Percentiles rank a stretch among this genome's conserved stretches.
Evolutionary conservation across 2,329 filamentous ascomycete species (phyloP).

Genomic region (Diaporthe capsici): DNA sequence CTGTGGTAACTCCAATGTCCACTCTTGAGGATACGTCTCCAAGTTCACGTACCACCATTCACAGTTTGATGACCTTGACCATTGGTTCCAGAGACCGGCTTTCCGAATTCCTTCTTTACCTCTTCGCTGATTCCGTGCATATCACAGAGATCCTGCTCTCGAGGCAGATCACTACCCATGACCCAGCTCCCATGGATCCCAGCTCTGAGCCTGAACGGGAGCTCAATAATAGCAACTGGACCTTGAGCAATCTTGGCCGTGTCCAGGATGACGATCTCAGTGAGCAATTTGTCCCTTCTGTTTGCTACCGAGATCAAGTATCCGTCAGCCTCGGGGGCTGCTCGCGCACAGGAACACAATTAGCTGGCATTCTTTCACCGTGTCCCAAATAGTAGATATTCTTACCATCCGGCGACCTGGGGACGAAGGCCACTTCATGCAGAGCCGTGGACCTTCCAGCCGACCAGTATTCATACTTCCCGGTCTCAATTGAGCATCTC

Average conservation of each 20-base stretch:
- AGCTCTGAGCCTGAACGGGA: constrained; percentile 31
- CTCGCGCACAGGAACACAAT: background rate
- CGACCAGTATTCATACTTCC: constrained; percentile 32
- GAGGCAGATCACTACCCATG: constrained; percentile 15
- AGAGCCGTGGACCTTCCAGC: constrained; percentile 28
- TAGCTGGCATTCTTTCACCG: background rate
- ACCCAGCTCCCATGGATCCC: constrained; percentile 36
- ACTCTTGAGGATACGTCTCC: background rate
- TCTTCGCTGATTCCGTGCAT: constrained; percentile 30
- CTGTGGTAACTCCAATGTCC: background rate
- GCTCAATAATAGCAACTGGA: constrained; percentile 33
- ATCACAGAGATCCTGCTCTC: constrained; percentile 19
- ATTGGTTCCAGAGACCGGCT: background rate
- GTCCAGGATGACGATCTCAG: constrained; percentile 30
- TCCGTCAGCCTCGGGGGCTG: constrained; percentile 34
- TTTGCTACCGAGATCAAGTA: constrained; percentile 35
- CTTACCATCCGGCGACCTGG: constrained; percentile 24
- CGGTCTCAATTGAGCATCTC: constrained; percentile 34
- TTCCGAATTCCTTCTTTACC: constrained; percentile 23
- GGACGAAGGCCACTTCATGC: constrained; percentile 36
- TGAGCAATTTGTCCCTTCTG: constrained; percentile 33
- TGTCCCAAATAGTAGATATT: background rate
- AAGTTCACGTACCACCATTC: background rate
- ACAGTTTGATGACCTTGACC: background rate
- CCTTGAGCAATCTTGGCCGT: constrained; percentile 14